Conservation (phyloP, 768 basidiomycete genomes). For the Panus rudis region DNA sequence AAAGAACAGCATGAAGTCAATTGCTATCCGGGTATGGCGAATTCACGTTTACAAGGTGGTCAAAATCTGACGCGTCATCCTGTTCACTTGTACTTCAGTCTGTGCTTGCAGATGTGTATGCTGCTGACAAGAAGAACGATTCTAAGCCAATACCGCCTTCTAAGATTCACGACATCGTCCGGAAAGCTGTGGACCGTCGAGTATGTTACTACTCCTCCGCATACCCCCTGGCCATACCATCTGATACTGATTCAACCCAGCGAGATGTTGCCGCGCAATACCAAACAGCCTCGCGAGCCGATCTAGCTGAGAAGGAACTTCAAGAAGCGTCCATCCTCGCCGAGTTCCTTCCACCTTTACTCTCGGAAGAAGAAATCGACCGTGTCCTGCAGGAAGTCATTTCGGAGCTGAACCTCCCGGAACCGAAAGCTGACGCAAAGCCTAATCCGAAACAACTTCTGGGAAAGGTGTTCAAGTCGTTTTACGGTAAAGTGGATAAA, state of each 20-base stretch:
- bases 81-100: no score
- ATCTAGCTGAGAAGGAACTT: constrained; percentile 58
- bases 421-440: constrained; percentile 18
- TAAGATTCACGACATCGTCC: constrained; percentile 43
- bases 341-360: constrained; percentile 51
- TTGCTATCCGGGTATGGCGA: constrained; percentile 38
- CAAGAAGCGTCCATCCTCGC: constrained; percentile 50
- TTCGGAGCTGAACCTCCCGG: constrained; percentile 15
- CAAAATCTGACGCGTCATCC: no score
- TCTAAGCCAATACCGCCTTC: constrained; percentile 39
- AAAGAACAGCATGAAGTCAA: constrained; percentile 51
- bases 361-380: constrained; percentile 52
- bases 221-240: background rate
- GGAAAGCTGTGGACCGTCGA: constrained; percentile 50
- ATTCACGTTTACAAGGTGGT: no score
- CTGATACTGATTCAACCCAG: constrained; percentile 26
- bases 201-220: constrained; percentile 38
- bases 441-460: constrained; percentile 28
- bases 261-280: constrained; percentile 54
- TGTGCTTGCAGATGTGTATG: constrained; percentile 62
- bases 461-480: constrained; percentile 53
- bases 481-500: constrained; percentile 57
- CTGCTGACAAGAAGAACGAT: constrained; percentile 54
- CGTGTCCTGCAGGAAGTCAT: constrained; percentile 38
- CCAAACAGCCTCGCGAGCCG: constrained; percentile 46